Evolutionary conservation across 2,329 filamentous ascomycete species (phyloP).

Genomic region (Byssothecium circinans): DNA sequence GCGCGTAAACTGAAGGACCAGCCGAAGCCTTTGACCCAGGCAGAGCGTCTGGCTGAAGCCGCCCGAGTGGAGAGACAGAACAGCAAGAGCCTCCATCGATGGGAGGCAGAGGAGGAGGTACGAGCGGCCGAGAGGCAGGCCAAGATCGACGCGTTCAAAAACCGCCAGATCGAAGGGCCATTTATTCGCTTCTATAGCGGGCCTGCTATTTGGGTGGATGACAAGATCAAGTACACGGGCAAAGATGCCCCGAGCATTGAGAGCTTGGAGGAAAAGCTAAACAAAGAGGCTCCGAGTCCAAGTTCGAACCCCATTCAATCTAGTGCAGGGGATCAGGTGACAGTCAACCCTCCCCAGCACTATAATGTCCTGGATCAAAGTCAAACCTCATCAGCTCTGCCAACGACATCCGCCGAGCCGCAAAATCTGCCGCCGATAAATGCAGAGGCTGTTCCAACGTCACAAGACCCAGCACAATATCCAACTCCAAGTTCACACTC

Average conservation of each 20-base stretch:
- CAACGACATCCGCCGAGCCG: slow-evolving; percentile 15
- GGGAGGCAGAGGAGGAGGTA: slow-evolving; percentile 90
- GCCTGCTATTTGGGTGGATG: slow-evolving; percentile 78
- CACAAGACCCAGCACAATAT: slow-evolving; percentile 24
- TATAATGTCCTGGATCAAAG: slow-evolving; percentile 8
- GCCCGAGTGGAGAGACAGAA: slow-evolving; percentile 83
- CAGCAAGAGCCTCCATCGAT: slow-evolving; percentile 84
- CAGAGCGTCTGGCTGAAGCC: slow-evolving; percentile 79
- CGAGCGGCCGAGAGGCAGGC: slow-evolving; percentile 80
- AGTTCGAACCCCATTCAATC: slow-evolving; percentile 10
- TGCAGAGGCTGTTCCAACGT: slow-evolving; percentile 19
- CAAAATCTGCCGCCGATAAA: slow-evolving; percentile 13
- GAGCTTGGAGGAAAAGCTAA: slow-evolving; percentile 41
- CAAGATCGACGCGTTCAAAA: slow-evolving; percentile 84
- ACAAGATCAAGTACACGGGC: slow-evolving; percentile 71
- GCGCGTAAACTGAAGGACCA: slow-evolving; percentile 70
- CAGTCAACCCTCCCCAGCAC: slow-evolving; percentile 4
- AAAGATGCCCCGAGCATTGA: slow-evolving; percentile 41
- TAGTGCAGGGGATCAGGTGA: slow-evolving; percentile 7
- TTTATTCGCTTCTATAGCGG: slow-evolving; percentile 94
- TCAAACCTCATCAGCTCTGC: slow-evolving; percentile 15
- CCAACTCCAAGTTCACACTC: slow-evolving; percentile 29
- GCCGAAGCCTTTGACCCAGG: slow-evolving; percentile 83
- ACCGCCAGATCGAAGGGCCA: slow-evolving; percentile 81
- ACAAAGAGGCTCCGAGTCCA: slow-evolving; percentile 26